Base-by-base conservation (phyloP, 495 filamentous ascomycete genomes). In the Lichina pygmaea region DNA sequence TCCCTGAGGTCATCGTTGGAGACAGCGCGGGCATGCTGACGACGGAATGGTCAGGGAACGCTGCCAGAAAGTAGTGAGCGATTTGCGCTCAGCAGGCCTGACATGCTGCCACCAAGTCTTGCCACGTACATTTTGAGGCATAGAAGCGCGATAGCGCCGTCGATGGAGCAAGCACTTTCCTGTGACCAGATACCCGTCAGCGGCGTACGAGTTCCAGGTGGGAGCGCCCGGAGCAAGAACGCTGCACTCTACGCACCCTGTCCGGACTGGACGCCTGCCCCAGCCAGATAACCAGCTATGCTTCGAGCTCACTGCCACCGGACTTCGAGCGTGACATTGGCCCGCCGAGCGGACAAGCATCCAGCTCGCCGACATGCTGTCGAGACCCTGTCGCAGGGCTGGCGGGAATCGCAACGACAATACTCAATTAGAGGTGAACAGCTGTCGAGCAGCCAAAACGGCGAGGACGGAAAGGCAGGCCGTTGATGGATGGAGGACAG, bases 21-120 rank as follows among this genome's bases (percentile, higher is more conserved):
- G 91, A 95, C 57, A 99, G 65, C 46, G 91, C 91, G 38, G 91
- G 91, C 91, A 99, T 99, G 68, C 73, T 86, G 62, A 99, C 74
- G 60, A 95, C 68, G 46, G 78, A 84, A 64, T 99, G 89, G 39
- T 85, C 74, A 49, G 91, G 91, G 65, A 81, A 99, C 44, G 75
- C 78, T 83, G 52, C 45, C 13, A 10, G 33, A 42, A 34, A 41
- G 40, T 50, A 46, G 44, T 32, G 43, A 24, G 24, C 24, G 24
- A 24, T 24, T 24, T 45, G 15, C 34, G 17, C 38, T 17, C n/a
- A 34, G 17, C 30, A 15, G 8, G n/a, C 16, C 43, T 10, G n/a
- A 7, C 6, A n/a, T 9, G 2, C 11, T 39, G 36, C 13, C 36
- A 39, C 36, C 36, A 5, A 41, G 46, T 24, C 33, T 11, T 10